phyloP scores from a whole-genome alignment of 208 protist species.

The Leishmania martiniquensis region DNA sequence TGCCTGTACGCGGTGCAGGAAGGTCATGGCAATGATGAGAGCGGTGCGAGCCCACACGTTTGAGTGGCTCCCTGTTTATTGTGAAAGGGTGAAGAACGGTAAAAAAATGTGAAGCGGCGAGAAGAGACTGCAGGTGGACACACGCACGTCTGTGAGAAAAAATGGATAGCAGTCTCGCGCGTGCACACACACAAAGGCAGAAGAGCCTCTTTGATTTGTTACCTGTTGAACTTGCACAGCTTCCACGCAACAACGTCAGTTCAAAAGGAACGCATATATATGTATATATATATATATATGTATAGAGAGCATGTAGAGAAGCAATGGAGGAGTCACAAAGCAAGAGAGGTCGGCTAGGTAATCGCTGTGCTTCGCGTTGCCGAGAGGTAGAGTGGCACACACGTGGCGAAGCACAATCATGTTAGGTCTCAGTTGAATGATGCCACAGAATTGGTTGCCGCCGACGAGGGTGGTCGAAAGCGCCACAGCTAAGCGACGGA shows the following conservation, averaged over 20 bases:
- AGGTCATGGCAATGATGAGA: slow-evolving; percentile 54
- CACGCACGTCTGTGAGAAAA: background rate
- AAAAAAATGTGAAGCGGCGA: slow-evolving; percentile 1
- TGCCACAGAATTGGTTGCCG: background rate
- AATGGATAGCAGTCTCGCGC: background rate
- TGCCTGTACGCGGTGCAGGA: slow-evolving; percentile 84
- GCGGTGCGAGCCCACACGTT: background rate
- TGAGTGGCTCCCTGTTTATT: slow-evolving; percentile 33
- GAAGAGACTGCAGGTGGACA: background rate
- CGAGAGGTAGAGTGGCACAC: background rate
- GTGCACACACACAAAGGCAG: background rate
- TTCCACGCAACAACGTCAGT: background rate
- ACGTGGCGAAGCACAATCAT: background rate
- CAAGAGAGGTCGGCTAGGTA: background rate
- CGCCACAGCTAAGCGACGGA: background rate
- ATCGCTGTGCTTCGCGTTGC: background rate
- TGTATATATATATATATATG: too few species aligned
- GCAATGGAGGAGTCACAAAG: background rate
- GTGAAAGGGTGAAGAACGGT: background rate
- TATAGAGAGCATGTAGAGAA: background rate
- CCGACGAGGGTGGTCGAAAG: background rate
- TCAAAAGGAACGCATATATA: background rate
- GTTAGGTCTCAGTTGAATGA: background rate
- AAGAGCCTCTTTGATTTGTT: background rate
- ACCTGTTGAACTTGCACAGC: background rate